Evolutionary conservation across 2,329 filamentous ascomycete genomes (phyloP), one percentile per base, ranked within the genome.

Genomic region (Cordyceps javanica): DNA sequence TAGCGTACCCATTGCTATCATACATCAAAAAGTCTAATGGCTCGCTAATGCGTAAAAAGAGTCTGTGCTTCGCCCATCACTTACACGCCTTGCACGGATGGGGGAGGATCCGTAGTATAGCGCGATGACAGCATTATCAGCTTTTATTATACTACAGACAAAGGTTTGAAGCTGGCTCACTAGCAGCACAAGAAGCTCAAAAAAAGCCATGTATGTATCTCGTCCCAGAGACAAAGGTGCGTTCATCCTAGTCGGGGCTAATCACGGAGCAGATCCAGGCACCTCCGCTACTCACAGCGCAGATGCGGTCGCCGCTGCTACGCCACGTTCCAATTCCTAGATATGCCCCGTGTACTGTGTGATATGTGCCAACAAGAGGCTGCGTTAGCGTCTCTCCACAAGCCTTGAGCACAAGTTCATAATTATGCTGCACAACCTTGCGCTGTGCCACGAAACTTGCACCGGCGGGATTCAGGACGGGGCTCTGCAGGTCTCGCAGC

Each of bases 241-340:
- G 21, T 25, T n/a, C 8, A 3, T 14, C 8, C 26, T 16, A 45
- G 45, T 28, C 10, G 32, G 32, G 42, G 11, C 44, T 46, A 10
- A 55, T 55, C 19, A 55, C 53, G 16, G 53, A 46, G 42, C 32
- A 55, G 7, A 55, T 38, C 42, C 53, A 55, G 8, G 54, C 30
- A 28, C 32, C 54, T 16, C 44, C 54, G 25, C 32, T 49, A 23
- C 42, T 49, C 32, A 41, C 23, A 2, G 54, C 44, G n/a, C 42
- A 39, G 19, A 56, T 56, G 5, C 54, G 32, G n/a, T n/a, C 44
- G 13, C 42, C 28, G 8, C 54, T 49, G 34, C 54, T 49, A 7
- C 44, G 32, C 54, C 54, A 56, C 6, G 23, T 56, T 2, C 54
- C 54, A 13, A 55, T 30, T 9, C 53, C 53, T 21, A 55, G 53